Evolutionary conservation across 805 yeast species (phyloP).

Genomic region (Barnettozyma botsteinii): DNA sequence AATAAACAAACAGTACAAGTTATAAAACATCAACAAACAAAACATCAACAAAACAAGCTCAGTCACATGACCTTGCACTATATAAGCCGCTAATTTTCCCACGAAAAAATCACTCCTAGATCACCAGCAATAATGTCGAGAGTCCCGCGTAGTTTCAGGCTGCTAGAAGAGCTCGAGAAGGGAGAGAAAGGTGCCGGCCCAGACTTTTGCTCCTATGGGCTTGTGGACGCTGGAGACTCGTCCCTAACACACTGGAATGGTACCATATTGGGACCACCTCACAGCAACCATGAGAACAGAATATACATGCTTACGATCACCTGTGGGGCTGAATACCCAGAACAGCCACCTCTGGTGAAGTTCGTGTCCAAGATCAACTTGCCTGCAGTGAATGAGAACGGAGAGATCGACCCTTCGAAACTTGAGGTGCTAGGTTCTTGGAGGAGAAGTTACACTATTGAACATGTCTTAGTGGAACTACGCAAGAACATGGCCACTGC

Average conservation of each 20-base stretch:
- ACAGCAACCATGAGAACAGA: conserved; percentile 82
- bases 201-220: conserved; percentile 93
- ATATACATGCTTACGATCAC: conserved; percentile 78
- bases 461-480: conserved; percentile 80
- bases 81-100: too few species aligned
- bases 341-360: conserved; percentile 74
- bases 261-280: conserved; percentile 96
- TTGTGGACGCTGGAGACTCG: conserved; percentile 85
- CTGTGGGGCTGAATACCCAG: conserved; percentile 85
- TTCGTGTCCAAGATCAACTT: conserved; percentile 83
- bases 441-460: conserved; percentile 92
- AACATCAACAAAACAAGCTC: background rate
- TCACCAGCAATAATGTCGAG: conserved; percentile 36
- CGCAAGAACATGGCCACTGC: conserved; percentile 87
- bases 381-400: conserved; percentile 82
- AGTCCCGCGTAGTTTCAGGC: conserved; percentile 86
- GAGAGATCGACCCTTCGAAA: conserved; percentile 43
- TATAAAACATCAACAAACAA: too few species aligned
- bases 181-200: conserved; percentile 98
- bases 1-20: too few species aligned
- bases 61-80: background rate
- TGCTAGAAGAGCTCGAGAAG: conserved; percentile 92
- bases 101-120: too few species aligned
- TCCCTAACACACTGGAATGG: conserved; percentile 97
- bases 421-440: conserved; percentile 70